phyloP scores from a whole-genome alignment of 805 yeast species.

The Ogataea salicorniae region DNA sequence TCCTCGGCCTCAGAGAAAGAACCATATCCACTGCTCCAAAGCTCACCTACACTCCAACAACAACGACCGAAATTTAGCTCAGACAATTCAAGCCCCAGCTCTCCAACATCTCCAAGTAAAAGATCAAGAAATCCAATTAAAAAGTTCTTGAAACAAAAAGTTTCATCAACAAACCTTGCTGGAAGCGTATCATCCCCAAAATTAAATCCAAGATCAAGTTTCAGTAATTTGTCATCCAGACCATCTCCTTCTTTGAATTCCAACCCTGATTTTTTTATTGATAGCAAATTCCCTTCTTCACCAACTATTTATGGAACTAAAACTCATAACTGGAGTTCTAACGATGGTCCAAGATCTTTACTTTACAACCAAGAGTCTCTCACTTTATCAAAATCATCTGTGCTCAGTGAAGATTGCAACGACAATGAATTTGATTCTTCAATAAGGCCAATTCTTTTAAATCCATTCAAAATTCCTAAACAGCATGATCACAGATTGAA shows the following conservation, averaged over 20 bases:
- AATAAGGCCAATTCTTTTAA: neutral
- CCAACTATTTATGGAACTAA: conserved; percentile 29
- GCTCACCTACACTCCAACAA: conserved; percentile 4
- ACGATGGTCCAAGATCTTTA: conserved; percentile 17
- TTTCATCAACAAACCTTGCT: conserved; percentile 14
- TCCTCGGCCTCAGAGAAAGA: conserved; percentile 16
- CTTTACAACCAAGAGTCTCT: conserved; percentile 1
- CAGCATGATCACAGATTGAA: neutral
- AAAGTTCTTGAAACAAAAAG: conserved; percentile 23
- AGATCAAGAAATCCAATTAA: conserved; percentile 23
- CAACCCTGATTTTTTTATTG: neutral
- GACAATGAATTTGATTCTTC: neutral
- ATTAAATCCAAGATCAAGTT: conserved; percentile 13
- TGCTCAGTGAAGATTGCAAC: neutral
- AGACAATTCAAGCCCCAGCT: conserved; percentile 2
- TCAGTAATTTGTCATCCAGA: conserved; percentile 5
- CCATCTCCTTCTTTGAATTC: neutral
- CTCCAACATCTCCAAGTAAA: conserved; percentile 17
- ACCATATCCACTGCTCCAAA: conserved; percentile 4
- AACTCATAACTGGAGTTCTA: conserved; percentile 27
- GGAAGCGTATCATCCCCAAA: conserved; percentile 4
- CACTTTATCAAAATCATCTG: no score
- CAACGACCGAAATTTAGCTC: conserved; percentile 7
- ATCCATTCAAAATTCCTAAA: neutral
- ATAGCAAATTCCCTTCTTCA: conserved; percentile 5